Percentiles rank a stretch among this genome's conserved stretches.
Evolutionary conservation across 2,329 filamentous ascomycete genomes (phyloP).

Genomic region (Diaporthe helianthi): DNA sequence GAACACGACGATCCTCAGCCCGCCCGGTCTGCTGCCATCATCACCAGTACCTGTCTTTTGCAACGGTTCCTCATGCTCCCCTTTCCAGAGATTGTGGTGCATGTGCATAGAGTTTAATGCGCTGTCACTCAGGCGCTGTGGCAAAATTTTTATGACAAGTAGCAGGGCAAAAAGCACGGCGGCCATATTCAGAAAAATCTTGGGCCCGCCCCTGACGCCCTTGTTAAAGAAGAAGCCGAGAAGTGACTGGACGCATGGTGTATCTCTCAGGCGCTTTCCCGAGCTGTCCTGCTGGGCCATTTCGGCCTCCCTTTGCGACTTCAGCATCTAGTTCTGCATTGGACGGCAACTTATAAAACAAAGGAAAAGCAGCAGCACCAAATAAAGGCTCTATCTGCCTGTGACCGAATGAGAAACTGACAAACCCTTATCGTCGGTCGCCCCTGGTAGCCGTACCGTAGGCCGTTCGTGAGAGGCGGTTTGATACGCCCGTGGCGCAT

Average conservation of each 20-base stretch:
- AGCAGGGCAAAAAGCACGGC: slow-evolving; percentile 36
- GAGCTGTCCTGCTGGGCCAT: slow-evolving; percentile 28
- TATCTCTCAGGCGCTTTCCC: slow-evolving; percentile 3
- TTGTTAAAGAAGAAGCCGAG: slow-evolving; percentile 42
- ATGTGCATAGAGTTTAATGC: slow-evolving; percentile 34
- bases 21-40: slow-evolving; percentile 37
- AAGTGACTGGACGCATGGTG: slow-evolving; percentile 33
- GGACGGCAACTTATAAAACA: not conserved
- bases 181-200: slow-evolving; percentile 40
- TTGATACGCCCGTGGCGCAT: not conserved
- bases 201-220: slow-evolving; percentile 41
- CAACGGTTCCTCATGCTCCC: slow-evolving; percentile 8
- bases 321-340: slow-evolving; percentile 24
- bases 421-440: slow-evolving; percentile 28
- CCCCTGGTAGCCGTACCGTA: not conserved
- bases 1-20: slow-evolving; percentile 59
- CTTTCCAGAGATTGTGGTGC: slow-evolving; percentile 35
- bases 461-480: not conserved
- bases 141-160: slow-evolving; percentile 38
- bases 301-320: slow-evolving; percentile 13
- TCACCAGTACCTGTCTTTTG: not conserved
- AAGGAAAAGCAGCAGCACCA: not conserved
- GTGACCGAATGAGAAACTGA: slow-evolving; percentile 19
- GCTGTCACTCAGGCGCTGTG: slow-evolving; percentile 36
- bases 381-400: not conserved